A percentile compares a stretch with the other conserved stretches of the same genome.
phyloP scores from a whole-genome alignment of 2,329 filamentous ascomycete genomes.

The Colletotrichum liriopes region DNA sequence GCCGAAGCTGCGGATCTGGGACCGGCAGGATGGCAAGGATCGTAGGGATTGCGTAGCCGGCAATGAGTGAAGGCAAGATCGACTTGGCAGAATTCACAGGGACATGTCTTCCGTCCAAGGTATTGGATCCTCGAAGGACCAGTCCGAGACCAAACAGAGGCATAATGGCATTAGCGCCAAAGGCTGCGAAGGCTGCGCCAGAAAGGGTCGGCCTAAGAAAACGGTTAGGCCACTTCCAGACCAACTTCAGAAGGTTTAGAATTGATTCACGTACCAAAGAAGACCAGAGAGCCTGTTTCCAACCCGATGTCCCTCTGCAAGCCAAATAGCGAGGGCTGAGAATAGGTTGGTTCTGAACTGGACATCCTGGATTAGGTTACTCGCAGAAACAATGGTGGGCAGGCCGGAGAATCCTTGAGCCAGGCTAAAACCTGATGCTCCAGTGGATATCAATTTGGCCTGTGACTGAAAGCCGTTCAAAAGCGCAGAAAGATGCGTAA shows the following conservation, averaged over 20 bases:
- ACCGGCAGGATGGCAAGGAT: constrained; percentile 2
- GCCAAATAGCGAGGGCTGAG: constrained; percentile 10
- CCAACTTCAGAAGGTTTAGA: no score
- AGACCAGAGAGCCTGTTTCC: constrained; percentile 8
- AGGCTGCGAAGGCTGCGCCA: constrained; percentile 1
- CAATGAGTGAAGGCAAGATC: constrained; percentile 1
- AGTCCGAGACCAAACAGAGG: background rate
- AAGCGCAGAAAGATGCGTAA: background rate
- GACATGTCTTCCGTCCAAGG: constrained; percentile 21
- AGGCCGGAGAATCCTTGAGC: background rate
- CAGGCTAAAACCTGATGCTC: background rate
- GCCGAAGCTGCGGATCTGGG: constrained; percentile 7
- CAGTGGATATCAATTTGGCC: background rate
- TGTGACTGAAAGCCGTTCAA: background rate
- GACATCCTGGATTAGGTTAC: background rate
- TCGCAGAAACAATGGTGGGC: background rate
- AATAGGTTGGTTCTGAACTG: constrained; percentile 23
- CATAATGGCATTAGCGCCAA: constrained; percentile 21
- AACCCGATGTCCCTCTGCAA: constrained; percentile 3
- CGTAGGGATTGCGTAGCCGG: constrained; percentile 1
- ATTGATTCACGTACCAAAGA: background rate
- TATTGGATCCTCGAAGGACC: background rate
- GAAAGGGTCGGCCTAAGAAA: constrained; percentile 5
- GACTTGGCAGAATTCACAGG: constrained; percentile 13
- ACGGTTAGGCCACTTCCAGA: background rate